These are phyloP conservation scores for Camelina laxa DNA, from an alignment of 345 rosid species.

Conservation along the genomic window DNA sequence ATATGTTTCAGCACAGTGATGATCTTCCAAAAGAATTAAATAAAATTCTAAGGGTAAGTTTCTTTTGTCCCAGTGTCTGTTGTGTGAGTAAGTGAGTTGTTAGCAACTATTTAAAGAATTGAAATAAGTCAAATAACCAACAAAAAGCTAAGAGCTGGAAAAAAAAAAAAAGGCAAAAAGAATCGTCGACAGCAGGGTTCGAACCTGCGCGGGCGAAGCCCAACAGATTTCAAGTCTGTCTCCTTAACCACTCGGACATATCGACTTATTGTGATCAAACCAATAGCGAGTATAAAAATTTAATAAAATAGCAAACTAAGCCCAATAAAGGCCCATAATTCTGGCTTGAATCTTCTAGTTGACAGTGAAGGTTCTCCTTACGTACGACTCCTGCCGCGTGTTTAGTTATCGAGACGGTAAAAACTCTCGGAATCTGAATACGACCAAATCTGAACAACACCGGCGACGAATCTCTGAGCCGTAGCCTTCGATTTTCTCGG, in stretches of 20 bases:
- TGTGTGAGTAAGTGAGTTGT: too few relatives aligned
- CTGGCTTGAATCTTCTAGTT: constrained; percentile 21
- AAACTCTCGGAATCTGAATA: constrained; percentile 33
- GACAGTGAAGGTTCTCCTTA: constrained; percentile 12
- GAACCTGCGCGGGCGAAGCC: constrained; percentile 84
- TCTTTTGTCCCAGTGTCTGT: not conserved
- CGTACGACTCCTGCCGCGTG: constrained; percentile 33
- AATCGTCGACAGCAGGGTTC: constrained; percentile 89
- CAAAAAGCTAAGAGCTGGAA: not conserved
- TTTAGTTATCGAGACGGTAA: constrained; percentile 35
- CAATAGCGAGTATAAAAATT: not conserved
- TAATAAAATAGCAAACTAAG: not conserved
- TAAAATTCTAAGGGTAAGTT: not conserved
- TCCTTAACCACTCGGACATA: constrained; percentile 99
- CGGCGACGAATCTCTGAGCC: constrained; percentile 32
- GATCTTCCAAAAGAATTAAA: not conserved
- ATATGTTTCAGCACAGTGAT: not conserved
- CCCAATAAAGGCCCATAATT: constrained; percentile 38
- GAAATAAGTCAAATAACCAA: too few relatives aligned
- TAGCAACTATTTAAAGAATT: too few relatives aligned
- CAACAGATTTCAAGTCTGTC: constrained; percentile 96
- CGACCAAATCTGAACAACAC: constrained; percentile 43
- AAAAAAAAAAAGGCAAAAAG: not conserved
- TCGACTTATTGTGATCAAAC: constrained; percentile 46
- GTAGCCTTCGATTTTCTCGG: not conserved